Percentiles rank a stretch among this genome's conserved stretches.
Evolutionary conservation across 2,329 filamentous ascomycete species (phyloP).

Genomic region (Phyllosticta citribraziliensis): DNA sequence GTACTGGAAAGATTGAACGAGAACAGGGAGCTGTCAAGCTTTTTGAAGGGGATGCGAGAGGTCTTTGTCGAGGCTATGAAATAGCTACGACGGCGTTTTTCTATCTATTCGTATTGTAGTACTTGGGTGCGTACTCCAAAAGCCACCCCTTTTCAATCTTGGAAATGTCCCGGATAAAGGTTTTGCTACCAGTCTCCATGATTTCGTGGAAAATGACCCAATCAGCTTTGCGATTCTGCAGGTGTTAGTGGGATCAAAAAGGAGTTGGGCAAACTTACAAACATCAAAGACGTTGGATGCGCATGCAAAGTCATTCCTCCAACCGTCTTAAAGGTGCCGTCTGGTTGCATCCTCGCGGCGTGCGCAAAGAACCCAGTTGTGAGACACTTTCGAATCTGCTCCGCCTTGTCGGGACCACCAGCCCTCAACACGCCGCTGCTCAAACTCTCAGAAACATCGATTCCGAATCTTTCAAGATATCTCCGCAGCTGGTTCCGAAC

Average conservation of each 20-base stretch:
- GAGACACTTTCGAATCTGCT: conserved; percentile 74
- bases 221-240: conserved; percentile 75
- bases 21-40: conserved; percentile 57
- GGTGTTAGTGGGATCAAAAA: neutral
- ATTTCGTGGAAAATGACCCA: conserved; percentile 96
- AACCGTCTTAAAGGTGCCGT: conserved; percentile 84
- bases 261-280: conserved; percentile 40
- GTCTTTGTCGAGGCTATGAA: conserved; percentile 55
- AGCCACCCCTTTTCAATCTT: conserved; percentile 92
- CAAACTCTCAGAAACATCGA: conserved; percentile 57
- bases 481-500: conserved; percentile 78
- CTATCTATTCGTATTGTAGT: conserved; percentile 21
- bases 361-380: conserved; percentile 89
- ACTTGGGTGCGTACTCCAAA: conserved; percentile 76
- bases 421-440: conserved; percentile 29
- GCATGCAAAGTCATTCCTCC: conserved; percentile 70
- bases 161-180: conserved; percentile 82
- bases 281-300: conserved; percentile 88
- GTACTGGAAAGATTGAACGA: conserved; percentile 77
- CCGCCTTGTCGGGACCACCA: conserved; percentile 44
- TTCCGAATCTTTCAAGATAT: conserved; percentile 76
- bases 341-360: conserved; percentile 84
- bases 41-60: conserved; percentile 76
- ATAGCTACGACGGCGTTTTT: conserved; percentile 13
- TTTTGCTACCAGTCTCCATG: conserved; percentile 80